A percentile compares a stretch with the other conserved stretches of the same genome.
Conservation (phyloP, 306 rosid genomes). For the Dryas drummondii region DNA sequence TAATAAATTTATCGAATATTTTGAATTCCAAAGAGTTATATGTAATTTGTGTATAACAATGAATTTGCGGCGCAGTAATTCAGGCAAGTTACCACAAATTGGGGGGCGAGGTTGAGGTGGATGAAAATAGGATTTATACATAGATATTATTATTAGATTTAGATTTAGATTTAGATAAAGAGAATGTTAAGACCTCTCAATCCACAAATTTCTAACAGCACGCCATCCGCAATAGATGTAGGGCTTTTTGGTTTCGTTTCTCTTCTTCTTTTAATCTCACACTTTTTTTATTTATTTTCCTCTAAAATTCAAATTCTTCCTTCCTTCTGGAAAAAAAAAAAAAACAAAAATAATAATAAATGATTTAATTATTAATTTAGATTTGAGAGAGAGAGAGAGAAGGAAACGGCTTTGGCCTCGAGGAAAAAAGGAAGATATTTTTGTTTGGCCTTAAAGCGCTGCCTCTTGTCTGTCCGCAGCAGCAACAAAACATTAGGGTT, state of each 20-base stretch:
- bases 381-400: constrained; percentile 9
- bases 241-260: not conserved
- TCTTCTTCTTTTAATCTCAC: not conserved
- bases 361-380: not conserved
- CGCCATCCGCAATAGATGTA: not conserved
- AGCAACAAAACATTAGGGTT: constrained; percentile 48
- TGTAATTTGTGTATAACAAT: not conserved
- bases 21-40: not conserved
- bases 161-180: not conserved
- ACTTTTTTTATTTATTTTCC: not conserved
- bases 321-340: not conserved
- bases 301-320: not conserved
- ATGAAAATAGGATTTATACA: not conserved
- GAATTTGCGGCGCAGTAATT: not conserved
- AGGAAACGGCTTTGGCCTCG: not conserved
- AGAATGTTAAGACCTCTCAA: not conserved
- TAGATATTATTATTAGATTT: not conserved
- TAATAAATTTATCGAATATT: too few relatives aligned
- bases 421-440: constrained; percentile 35
- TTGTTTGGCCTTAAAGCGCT: constrained; percentile 43
- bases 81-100: not conserved
- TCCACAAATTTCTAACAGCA: not conserved
- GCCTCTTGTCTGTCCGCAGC: constrained; percentile 26
- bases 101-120: not conserved
- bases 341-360: not conserved